Evolutionary conservation across 2,329 filamentous ascomycete species (phyloP).

Genomic region (Phialophora tarda): DNA sequence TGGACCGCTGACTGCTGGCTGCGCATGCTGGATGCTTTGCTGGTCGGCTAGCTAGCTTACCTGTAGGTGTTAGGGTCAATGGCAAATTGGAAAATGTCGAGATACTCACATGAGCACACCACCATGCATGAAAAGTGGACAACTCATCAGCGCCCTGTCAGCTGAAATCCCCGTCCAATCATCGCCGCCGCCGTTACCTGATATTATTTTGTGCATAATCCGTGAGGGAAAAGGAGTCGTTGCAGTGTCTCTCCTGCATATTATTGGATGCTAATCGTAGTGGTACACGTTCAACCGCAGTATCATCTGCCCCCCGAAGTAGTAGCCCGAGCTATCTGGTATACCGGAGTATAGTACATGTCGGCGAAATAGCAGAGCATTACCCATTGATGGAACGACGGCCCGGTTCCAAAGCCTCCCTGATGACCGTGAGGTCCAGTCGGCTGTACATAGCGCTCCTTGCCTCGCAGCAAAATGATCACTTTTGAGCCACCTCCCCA

Average conservation of each 20-base stretch:
- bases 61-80: neutral
- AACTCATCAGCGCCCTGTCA: conserved; percentile 13
- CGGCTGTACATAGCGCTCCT: conserved; percentile 19
- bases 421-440: conserved; percentile 9
- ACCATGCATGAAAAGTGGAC: conserved; percentile 17
- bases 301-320: conserved; percentile 5
- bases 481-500: conserved; percentile 22
- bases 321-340: conserved; percentile 20
- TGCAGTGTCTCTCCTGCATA: neutral
- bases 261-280: conserved; percentile 15
- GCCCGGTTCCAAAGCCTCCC: conserved; percentile 3
- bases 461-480: conserved; percentile 4
- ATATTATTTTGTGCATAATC: conserved; percentile 9
- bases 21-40: neutral
- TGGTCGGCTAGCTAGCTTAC: neutral
- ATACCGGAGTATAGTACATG: conserved; percentile 13
- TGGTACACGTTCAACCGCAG: conserved; percentile 15
- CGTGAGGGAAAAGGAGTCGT: neutral
- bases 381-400: conserved; percentile 8
- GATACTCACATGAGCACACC: conserved; percentile 22
- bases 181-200: conserved; percentile 5
- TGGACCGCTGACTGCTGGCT: neutral
- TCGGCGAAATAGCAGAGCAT: conserved; percentile 15
- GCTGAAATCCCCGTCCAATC: conserved; percentile 6
- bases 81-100: neutral